Conservation (phyloP, 345 rosid genomes). For the Bruguiera sexangula region DNA sequence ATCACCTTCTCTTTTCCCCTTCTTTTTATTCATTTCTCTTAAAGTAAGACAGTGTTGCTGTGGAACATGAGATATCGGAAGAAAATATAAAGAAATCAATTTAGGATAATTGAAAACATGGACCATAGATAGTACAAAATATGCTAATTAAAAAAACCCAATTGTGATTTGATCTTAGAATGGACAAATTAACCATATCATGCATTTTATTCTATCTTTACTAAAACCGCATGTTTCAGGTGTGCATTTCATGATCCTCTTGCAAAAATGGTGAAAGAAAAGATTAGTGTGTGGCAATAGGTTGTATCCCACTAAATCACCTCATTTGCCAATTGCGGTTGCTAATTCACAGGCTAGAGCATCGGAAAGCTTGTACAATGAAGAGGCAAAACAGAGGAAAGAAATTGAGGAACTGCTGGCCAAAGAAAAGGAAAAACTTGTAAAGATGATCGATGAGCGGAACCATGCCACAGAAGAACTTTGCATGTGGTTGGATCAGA, state of each 20-base stretch:
- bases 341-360: conserved; percentile 48
- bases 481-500: conserved; percentile 40
- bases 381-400: conserved; percentile 65
- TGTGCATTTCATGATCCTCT: too few species aligned
- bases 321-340: conserved; percentile 4
- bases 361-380: conserved; percentile 49
- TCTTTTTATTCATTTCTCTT: background rate
- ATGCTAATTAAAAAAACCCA: background rate
- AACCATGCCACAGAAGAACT: conserved; percentile 52
- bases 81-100: background rate
- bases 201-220: background rate
- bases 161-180: background rate
- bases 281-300: too few species aligned
- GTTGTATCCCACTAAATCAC: too few species aligned
- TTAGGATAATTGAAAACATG: background rate
- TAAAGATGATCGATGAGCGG: conserved; percentile 41
- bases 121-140: too few species aligned
- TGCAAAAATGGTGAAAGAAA: too few species aligned
- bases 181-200: background rate
- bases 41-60: conserved; percentile 3
- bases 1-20: background rate
- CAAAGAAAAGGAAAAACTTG: conserved; percentile 55
- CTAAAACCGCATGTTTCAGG: too few species aligned
- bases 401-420: conserved; percentile 58
- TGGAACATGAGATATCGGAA: background rate